These are phyloP conservation scores for Xerocomus nothofagi DNA, from an alignment of 1,284 basidiomycete genomes.

Conservation along the genomic window DNA sequence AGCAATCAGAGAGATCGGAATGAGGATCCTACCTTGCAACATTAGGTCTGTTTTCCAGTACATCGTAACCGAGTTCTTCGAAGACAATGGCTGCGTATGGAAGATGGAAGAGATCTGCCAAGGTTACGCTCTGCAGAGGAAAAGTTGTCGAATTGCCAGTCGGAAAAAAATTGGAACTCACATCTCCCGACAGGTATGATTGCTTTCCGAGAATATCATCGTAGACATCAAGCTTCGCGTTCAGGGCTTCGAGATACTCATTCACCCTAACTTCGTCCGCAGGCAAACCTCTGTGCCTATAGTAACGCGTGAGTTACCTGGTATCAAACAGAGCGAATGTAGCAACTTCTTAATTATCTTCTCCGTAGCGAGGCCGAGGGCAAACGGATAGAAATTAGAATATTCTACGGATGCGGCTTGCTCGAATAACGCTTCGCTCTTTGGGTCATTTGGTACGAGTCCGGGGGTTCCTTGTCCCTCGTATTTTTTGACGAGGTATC, in stretches of 20 bases:
- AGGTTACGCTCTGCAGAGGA: constrained; percentile 41
- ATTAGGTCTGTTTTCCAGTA: constrained; percentile 28
- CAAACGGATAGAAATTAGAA: constrained; percentile 34
- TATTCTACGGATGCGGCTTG: constrained; percentile 42
- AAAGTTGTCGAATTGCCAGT: background rate
- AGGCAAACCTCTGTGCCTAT: constrained; percentile 19
- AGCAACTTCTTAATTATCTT: constrained; percentile 43
- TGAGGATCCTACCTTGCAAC: constrained; percentile 28
- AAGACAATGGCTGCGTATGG: constrained; percentile 43
- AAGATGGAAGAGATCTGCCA: constrained; percentile 61
- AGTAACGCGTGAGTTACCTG: background rate
- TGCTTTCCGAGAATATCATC: constrained; percentile 32
- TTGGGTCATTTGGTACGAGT: constrained; percentile 35
- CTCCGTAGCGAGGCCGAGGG: constrained; percentile 40
- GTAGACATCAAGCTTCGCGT: constrained; percentile 32
- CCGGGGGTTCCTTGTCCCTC: constrained; percentile 32
- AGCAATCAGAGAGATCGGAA: background rate
- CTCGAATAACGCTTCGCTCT: constrained; percentile 46
- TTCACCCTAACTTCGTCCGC: constrained; percentile 34
- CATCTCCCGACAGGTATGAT: constrained; percentile 33
- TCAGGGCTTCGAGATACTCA: constrained; percentile 27
- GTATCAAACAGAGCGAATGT: background rate
- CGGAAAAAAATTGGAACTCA: constrained; percentile 7
- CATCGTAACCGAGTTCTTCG: constrained; percentile 25
- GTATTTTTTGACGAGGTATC: constrained; percentile 49